Evolutionary conservation across 305 asterid genomes (phyloP).

Genomic region (Fraxinus greggii): DNA sequence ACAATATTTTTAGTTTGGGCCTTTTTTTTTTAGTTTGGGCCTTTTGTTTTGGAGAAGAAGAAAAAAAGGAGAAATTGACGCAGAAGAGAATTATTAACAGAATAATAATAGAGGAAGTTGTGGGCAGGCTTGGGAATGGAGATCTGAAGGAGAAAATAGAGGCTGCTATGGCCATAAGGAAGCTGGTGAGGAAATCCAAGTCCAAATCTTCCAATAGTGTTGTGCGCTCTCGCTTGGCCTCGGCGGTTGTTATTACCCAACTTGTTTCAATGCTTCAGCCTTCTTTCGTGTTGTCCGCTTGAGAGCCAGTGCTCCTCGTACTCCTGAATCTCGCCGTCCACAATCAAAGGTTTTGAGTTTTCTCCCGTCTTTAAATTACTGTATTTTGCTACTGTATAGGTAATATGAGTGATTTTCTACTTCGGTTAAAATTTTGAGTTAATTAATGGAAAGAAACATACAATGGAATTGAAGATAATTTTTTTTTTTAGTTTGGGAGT

Average conservation of each 20-base stretch:
- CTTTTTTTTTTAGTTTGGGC: too few species aligned
- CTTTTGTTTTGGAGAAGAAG: slow-evolving; percentile 24
- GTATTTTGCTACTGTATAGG: neutral
- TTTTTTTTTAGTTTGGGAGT: too few species aligned
- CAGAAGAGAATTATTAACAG: slow-evolving; percentile 26
- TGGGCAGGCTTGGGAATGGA: slow-evolving; percentile 51
- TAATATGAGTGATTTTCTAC: neutral
- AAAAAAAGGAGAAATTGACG: neutral
- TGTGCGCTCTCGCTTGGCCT: slow-evolving; percentile 66
- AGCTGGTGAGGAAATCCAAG: slow-evolving; percentile 63
- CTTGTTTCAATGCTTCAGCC: slow-evolving; percentile 68
- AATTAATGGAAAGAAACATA: neutral
- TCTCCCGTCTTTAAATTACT: neutral
- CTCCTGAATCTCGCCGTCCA: slow-evolving; percentile 93
- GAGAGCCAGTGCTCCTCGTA: slow-evolving; percentile 82
- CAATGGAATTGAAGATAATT: neutral
- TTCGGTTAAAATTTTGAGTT: slow-evolving; percentile 7
- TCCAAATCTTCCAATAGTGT: slow-evolving; percentile 53
- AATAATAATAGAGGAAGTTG: slow-evolving; percentile 58
- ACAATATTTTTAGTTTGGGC: too few species aligned
- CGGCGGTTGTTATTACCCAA: slow-evolving; percentile 81
- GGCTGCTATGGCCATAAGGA: slow-evolving; percentile 78
- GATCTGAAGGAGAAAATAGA: slow-evolving; percentile 61
- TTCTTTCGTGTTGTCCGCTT: slow-evolving; percentile 49
- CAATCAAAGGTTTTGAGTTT: slow-evolving; percentile 54